Base-by-base conservation (phyloP, 306 rosid genomes). In the Quercus bicolor region DNA sequence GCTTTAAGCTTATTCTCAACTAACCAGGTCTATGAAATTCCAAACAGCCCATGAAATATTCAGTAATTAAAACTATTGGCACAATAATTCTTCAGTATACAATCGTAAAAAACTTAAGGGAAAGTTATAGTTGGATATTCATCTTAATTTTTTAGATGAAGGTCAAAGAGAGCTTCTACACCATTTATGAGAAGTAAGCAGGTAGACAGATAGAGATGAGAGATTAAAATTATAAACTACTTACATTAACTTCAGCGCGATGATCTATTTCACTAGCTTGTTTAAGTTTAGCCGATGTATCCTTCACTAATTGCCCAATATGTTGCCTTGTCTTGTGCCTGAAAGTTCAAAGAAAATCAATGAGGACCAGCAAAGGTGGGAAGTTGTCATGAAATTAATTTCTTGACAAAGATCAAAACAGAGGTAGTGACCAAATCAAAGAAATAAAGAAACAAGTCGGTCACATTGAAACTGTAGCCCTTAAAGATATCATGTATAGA, bases 221-320 rank as follows among this genome's bases (percentile, higher is more conserved):
- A 33, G 4, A 1, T 33, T 14, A 6, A 5, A 6, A 19, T 33
- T 33, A 66, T 18, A 33, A 19, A 33, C 15, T 34, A 85, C 92
- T 88, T 89, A 92, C 97, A 78, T 94, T 87, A 40, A 88, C 90
- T 66, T 81, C 91, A 73, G 76, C 82, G 19, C 85, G 85, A 77
- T 94, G 97, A 91, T 94, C 97, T 77, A 92, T 87, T 29, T 94
- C 98, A 73, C 97, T 92, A 14, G 97, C 98, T 91, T 86, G 93
- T 77, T 94, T 94, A 81, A 94, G 98, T 73, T 86, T 94, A 56
- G 91, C 90, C 1, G 98, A 94, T 12, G 98, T 94, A 78, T 92
- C 97, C 82, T 94, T 94, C 85, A 94, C 98, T 91, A 94, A 81
- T 62, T 92, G 92, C 84, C 98, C 98, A 84, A 94, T 92, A 72